Base-by-base conservation (phyloP, 2,329 filamentous ascomycete genomes). In the Cyphellophora europaea region DNA sequence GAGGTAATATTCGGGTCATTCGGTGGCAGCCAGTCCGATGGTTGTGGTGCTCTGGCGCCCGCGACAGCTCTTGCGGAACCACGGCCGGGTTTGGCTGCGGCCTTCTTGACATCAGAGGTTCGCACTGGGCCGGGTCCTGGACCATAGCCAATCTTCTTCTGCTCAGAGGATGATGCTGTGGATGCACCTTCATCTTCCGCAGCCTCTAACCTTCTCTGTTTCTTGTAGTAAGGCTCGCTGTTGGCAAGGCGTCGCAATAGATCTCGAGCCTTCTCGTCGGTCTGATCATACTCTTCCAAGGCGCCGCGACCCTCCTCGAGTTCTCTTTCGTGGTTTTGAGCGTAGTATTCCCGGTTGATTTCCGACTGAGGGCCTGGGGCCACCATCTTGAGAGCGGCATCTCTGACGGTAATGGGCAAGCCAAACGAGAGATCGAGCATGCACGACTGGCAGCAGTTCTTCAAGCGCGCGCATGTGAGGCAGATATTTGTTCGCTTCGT, bases 391-490 rank as follows among this genome's bases (percentile, higher is more conserved):
- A 98, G 70, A 4, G 93, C 91, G 3, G 91, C 91, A 67, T 98
- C 91, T 54, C 91, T 79, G 39, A 98, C 84, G 11, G 88, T 83
- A 53, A 98, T 93, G 8, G 91, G 91, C 17, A 98, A 69, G 15
- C 91, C 93, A 54, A 96, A 98, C 10, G 85, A 89, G 41, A 98
- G 66, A 70, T 98, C 91, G 35, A 98, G 79, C 86, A 96, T 96
- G 67, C 91, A 98, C 63, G 82, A 89, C 66, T 98, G 91, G 55
- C 91, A 98, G 67, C 91, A 96, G 66, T 98, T 98, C 65, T 98
- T 98, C 48, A 96, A 72, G 29, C 91, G 82, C 14, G 91, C 89
- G 67, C 91, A 98, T 27, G 91, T 98, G 15, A 98, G 71, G 60
- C 91, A 98, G 52, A 96, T 93, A 52, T 85, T 93, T 36, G 89